Evolutionary conservation across 495 filamentous ascomycete genomes (phyloP), one percentile per base, ranked within the genome.

Genomic region (Tuber borchii): DNA sequence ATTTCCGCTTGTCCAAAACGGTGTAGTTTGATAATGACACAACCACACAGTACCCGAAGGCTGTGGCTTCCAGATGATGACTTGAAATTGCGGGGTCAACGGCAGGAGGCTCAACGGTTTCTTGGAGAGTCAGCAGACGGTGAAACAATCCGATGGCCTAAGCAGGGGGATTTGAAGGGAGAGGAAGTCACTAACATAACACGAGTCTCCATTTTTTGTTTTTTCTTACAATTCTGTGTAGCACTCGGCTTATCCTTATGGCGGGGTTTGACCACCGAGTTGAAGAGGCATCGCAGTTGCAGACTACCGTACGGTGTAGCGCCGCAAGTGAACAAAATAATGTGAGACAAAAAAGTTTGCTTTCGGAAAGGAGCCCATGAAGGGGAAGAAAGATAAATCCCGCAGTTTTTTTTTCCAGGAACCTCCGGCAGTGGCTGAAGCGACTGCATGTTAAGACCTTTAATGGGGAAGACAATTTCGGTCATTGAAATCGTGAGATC

Each of bases 171-270:
- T 7, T 34, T 34, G 26, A 34, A 65, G 12, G 56, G 68, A 69
- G 71, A 6, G 51, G 74, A 79, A 73, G 73, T 79, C 48, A 72
- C 69, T 70, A 39, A 74, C 71, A 75, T 79, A 76, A 79, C 78
- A 79, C 78, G 78, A 79, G 77, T 76, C 73, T 79, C 76, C 76
- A 74, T 37, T 74, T 79, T 74, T 69, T 61, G 77, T 78, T 78
- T 65, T 65, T 65, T 34, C 56, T 16, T 65, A 65, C 56, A 14
- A 65, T 65, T 65, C 26, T 34, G 26, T 65, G 26, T 31, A 26
- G 56, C 6, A 65, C 26, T 34, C 26, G 12, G 56, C 31, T 3
- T 8, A 34, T 34, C 14, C 26, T 65, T 65, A 26, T 34, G 56
- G 31, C 34, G 56, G 56, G 56, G 26, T 26, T 61, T 61, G 51